Evolutionary conservation across 176 grass and related monocot species (phyloP).

Genomic region (Ananas comosus): DNA sequence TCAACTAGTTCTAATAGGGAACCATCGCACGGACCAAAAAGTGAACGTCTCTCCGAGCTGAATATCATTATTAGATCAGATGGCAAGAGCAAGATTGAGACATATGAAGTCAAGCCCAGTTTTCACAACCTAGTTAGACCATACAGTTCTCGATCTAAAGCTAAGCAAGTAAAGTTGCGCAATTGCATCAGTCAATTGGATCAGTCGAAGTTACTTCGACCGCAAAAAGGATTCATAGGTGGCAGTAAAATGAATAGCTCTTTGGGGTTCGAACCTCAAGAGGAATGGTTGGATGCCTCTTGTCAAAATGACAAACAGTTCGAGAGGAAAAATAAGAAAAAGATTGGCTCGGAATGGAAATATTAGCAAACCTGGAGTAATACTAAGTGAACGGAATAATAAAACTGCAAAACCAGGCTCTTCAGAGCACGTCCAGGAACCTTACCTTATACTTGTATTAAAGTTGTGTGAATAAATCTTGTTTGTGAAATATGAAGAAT

Average conservation of each 20-base stretch:
- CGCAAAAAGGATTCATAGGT: not conserved
- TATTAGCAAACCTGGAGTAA: not conserved
- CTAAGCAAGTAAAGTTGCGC: conserved; percentile 1
- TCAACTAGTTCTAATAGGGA: too few species aligned
- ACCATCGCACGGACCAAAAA: not conserved
- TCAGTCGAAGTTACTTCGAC: not conserved
- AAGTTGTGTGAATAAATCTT: too few species aligned
- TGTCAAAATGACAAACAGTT: not conserved
- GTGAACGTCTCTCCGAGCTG: conserved; percentile 12
- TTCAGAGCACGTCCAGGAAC: too few species aligned
- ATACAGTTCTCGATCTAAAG: conserved; percentile 6
- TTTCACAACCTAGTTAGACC: conserved; percentile 1
- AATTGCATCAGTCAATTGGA: conserved; percentile 1
- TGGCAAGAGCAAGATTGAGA: conserved; percentile 18
- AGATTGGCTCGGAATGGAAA: not conserved
- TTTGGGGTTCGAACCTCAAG: not conserved
- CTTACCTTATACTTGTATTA: too few species aligned
- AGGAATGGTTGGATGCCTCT: not conserved
- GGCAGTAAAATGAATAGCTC: not conserved
- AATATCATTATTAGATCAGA: conserved; percentile 22
- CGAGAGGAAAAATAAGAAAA: not conserved
- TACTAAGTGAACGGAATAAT: not conserved
- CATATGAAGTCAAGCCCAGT: conserved; percentile 11
- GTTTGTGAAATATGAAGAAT: too few species aligned
- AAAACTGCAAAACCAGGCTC: too few species aligned